Conservation (phyloP, 768 basidiomycete species). For the Lentinula sp. region DNA sequence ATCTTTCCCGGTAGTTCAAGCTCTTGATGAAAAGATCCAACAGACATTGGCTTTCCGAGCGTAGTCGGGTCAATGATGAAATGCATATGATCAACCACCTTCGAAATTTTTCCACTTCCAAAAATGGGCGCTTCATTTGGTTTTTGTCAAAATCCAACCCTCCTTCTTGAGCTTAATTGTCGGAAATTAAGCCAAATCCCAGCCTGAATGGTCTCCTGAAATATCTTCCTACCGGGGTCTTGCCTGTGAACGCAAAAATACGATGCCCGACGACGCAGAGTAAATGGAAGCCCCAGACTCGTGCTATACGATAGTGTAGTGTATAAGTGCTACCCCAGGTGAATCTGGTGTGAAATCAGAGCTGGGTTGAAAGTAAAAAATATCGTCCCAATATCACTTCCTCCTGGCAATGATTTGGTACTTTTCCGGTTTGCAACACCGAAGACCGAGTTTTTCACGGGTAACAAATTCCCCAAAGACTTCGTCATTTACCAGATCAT, state of each 20-base stretch:
- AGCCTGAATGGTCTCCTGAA: too few relatives aligned
- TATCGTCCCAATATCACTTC: not conserved
- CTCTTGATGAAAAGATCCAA: not conserved
- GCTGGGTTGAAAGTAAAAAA: not conserved
- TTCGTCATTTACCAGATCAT: too few relatives aligned
- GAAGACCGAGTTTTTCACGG: not conserved
- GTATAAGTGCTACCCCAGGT: not conserved
- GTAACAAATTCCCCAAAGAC: too few relatives aligned
- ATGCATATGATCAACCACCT: too few relatives aligned
- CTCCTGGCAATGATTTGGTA: not conserved
- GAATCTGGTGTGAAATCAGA: not conserved
- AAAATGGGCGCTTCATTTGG: too few relatives aligned
- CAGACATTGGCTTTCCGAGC: not conserved
- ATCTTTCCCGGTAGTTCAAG: not conserved
- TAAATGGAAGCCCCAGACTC: not conserved
- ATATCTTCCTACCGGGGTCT: not conserved
- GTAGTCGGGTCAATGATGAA: not conserved
- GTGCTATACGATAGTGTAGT: not conserved
- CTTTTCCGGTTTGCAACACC: not conserved
- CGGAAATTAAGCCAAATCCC: not conserved
- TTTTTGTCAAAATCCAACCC: too few relatives aligned
- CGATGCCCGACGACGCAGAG: not conserved
- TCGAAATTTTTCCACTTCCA: too few relatives aligned
- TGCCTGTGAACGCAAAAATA: not conserved
- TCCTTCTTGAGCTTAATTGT: not conserved